Evolutionary conservation across 768 basidiomycete genomes (phyloP), one percentile per base, ranked within the genome.

Genomic region (Russula griseocarnosa): DNA sequence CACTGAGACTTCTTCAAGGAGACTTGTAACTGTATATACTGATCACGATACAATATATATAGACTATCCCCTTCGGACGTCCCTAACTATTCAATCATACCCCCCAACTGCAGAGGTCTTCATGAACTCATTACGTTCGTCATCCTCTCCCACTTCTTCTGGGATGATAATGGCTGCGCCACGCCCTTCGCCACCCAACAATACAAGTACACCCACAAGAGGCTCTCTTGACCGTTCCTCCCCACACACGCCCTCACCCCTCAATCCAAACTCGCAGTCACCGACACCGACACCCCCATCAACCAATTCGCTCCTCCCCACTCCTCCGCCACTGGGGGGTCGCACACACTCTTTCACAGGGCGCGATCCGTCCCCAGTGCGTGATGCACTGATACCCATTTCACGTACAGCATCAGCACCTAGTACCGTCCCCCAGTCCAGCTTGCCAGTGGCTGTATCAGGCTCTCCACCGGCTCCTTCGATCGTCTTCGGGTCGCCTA

Each of bases 401-500:
- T 28, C 64, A 40, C 64, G 64, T 22, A 60, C 56, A 52, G n/a
- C 52, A 28, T 63, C 65, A 38, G 65, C 65, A 5, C 62, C 65
- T 4, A 47, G 46, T 22, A 36, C 57, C 7, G 36, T 38, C 0
- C 36, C 50, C 10, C 61, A 32, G 20, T 46, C 61, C 9, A 55
- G 18, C 47, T 2, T 47, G n/a, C 46, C 46, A 47, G 10, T 47
- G 46, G n/a, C 20, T 9, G 22, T 42, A 26, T 54, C 36, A 13
- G 32, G 9, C 62, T 51, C 52, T 59, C 68, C 65, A 13, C 66
- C 56, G 16, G 16, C 38, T 18, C 67, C 61, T 57, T 60, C 60
- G 55, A 61, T 55, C 57, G 42, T 44, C 56, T 28, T 55, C 24
- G 50, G 13, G 34, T 54, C 10, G 51, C 28, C 49, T 55, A 58